phyloP scores from a whole-genome alignment of 2,329 filamentous ascomycete genomes.

The Ceratocystis harringtonii region DNA sequence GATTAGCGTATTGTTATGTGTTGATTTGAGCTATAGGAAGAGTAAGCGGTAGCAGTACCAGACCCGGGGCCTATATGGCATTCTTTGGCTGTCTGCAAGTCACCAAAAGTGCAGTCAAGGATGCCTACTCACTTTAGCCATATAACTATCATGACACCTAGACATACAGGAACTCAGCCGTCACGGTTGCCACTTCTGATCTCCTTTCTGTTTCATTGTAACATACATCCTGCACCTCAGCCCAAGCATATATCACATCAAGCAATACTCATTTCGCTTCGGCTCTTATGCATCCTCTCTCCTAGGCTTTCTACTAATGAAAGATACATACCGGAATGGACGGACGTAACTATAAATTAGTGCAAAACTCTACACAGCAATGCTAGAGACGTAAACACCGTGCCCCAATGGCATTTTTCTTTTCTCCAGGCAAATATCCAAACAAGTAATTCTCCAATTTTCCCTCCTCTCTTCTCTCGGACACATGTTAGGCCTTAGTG shows the following conservation, averaged over 20 bases:
- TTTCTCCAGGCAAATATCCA: background rate
- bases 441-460: background rate
- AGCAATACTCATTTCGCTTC: too few species aligned
- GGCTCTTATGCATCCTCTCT: too few species aligned
- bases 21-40: too few species aligned
- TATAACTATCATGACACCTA: too few species aligned
- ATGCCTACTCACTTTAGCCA: too few species aligned
- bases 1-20: too few species aligned
- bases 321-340: background rate
- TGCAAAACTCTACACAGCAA: background rate
- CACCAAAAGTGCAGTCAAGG: too few species aligned
- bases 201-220: background rate
- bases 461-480: background rate
- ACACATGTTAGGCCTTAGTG: background rate
- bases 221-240: background rate
- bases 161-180: too few species aligned
- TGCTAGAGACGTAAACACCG: too few species aligned
- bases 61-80: too few species aligned
- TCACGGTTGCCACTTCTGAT: background rate
- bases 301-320: background rate
- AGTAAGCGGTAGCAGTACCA: too few species aligned
- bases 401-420: background rate
- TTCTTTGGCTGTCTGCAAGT: too few species aligned
- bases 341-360: background rate
- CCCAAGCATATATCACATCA: background rate